Evolutionary conservation across 2,329 filamentous ascomycete genomes (phyloP), one percentile per base, ranked within the genome.

Genomic region (Colletotrichum sp.): DNA sequence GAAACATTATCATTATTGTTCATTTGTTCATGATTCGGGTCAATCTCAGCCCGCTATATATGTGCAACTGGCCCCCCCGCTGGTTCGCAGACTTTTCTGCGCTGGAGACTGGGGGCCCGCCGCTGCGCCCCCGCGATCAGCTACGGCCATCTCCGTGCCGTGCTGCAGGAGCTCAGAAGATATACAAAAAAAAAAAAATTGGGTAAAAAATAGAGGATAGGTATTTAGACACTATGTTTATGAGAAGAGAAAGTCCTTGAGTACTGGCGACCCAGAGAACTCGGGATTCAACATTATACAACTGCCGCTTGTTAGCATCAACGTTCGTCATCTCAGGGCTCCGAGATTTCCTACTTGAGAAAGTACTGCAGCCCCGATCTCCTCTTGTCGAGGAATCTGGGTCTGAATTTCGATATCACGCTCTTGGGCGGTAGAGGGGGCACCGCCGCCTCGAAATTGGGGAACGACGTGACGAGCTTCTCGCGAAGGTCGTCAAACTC

Each of bases 241-340:
- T 68, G 88, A 88, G 83, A 98, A 97, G 66, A 98, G 89, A 82
- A 98, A 98, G 74, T 98, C 95, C 82, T 97, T 98, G 58, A 98
- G 88, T 3, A 98, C 92, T 0, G 96, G 95, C n/a, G 95, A 97
- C 13, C 94, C 94, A 39, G 96, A 95, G 82, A 98, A 98, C 84
- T 98, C 96, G 0, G 96, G 96, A 83, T 98, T 98, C 34, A 98
- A 87, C 78, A 98, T 86, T 76, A 98, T 93, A 86, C 96, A 98
- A 82, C 95, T 98, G 81, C 10, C 36, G 60, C 16, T 8, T 10
- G 48, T 67, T 48, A 74, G 78, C 74, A 75, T 81, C 72, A 78
- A 73, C 72, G 67, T 48, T 62, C 18, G 62, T 77, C 61, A 79
- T 76, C 60, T 75, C 15, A 61, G 15, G 15, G n/a, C 55, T 16